Evolutionary conservation across 192 early-diverging fungal species (phyloP), one percentile per base, ranked within the genome.

Genomic region (Coemansia sp.): DNA sequence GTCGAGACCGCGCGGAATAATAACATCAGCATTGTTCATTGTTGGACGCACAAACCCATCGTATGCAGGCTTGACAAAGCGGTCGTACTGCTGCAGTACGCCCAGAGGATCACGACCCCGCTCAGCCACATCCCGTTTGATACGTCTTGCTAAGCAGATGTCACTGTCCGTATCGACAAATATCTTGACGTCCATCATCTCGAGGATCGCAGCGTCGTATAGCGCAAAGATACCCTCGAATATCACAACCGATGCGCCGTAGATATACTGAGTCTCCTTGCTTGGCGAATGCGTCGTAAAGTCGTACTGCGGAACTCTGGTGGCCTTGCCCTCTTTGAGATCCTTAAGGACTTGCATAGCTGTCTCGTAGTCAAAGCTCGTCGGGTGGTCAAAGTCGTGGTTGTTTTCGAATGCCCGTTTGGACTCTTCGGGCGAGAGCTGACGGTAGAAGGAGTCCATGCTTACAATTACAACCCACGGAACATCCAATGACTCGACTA

Each of bases 141-240:
- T 83, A 69, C 95, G 80, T 50, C 94, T 81, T 3, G 89, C 91
- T 42, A 98, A 76, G 25, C 94, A 88, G 48, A 98, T 86, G 62
- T 98, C 96, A 27, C 87, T 84, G 67, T 98, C 96, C 0, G 94
- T 93, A 59, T 96, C 94, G 4, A 98, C 93, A 89, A 95, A 96
- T 0, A 95, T 87, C 81, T 84, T 89, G 37, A 91, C 63, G 68
- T 91, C 89, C 92, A 94, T 89, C 69, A 94, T 71, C 27, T 87
- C 82, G 13, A 89, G 78, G 21, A 98, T 85, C 33, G 69, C 80
- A 25, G 86, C 83, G 63, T 95, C 92, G 66, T 93, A 93, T 27
- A 98, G 73, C 9, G 93, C 96, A 85, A 98, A 96, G 58, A 98
- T 98, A 44, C 96, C 96, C 67, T 98, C 96, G 73, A 98, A 96